These are phyloP conservation scores for Raffaelea arxii DNA, from an alignment of 2,329 filamentous ascomycete species.

Conservation along the genomic window DNA sequence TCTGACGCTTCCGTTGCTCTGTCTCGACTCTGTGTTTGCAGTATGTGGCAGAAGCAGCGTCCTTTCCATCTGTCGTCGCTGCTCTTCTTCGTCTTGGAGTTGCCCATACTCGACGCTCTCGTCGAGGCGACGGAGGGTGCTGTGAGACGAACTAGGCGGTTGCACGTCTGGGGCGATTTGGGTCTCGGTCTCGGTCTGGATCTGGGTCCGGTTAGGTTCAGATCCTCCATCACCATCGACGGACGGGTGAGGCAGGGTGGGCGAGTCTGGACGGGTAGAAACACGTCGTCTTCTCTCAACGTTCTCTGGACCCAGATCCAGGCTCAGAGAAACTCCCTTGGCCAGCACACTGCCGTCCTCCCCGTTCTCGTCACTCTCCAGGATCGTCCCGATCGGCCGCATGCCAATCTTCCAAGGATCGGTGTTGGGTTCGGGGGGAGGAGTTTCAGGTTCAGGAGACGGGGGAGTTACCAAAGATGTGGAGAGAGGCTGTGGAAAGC, in stretches of 20 bases:
- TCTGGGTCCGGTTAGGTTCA: neutral
- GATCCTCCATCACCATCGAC: neutral
- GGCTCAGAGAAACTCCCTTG: neutral
- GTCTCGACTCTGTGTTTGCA: too few species aligned
- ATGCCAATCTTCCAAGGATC: slow-evolving; percentile 14
- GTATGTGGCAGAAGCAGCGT: neutral
- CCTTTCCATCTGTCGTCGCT: neutral
- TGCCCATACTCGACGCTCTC: slow-evolving; percentile 8
- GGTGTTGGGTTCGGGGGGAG: slow-evolving; percentile 8
- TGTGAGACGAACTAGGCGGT: neutral
- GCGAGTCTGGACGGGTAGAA: slow-evolving; percentile 13
- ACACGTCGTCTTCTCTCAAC: slow-evolving; percentile 9
- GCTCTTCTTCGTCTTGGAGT: slow-evolving; percentile 1
- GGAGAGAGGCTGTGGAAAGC: neutral
- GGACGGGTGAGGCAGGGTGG: slow-evolving; percentile 10
- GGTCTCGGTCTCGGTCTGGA: too few species aligned
- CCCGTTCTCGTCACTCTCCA: slow-evolving; percentile 4
- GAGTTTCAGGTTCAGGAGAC: slow-evolving; percentile 4
- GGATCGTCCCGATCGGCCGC: slow-evolving; percentile 10
- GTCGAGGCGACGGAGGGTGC: slow-evolving; percentile 1
- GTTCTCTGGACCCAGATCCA: neutral
- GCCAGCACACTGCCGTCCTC: neutral
- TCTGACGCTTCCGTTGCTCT: too few species aligned
- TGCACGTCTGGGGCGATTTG: neutral
- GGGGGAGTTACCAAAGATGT: neutral